Percentiles rank a stretch among this genome's conserved stretches.
Evolutionary conservation across 768 basidiomycete genomes (phyloP).

Genomic region (Leucosporidium creatinivorum): DNA sequence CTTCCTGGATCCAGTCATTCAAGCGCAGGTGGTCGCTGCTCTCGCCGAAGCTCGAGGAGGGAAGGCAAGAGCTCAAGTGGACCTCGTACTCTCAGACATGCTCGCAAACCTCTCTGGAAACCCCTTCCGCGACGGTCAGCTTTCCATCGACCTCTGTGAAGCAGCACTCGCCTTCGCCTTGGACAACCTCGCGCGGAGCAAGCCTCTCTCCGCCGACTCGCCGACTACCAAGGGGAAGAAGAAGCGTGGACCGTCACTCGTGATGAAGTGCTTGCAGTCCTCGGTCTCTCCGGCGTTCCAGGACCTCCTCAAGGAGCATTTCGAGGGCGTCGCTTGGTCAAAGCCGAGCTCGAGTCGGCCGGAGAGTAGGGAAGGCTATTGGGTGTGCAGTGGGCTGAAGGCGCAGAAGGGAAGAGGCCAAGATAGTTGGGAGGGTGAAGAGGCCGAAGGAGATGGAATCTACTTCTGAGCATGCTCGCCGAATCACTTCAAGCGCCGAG

Average conservation of each 20-base stretch:
- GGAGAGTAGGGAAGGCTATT: constrained; percentile 77
- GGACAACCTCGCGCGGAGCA: constrained; percentile 39
- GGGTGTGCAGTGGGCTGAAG: constrained; percentile 65
- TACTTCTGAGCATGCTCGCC: no score
- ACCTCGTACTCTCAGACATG: constrained; percentile 85
- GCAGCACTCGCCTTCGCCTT: constrained; percentile 64
- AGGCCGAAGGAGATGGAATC: no score
- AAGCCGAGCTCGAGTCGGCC: constrained; percentile 77
- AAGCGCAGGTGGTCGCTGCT: constrained; percentile 45
- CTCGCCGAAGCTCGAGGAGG: constrained; percentile 15
- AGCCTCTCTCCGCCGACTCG: constrained; percentile 51
- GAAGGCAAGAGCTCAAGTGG: constrained; percentile 47
- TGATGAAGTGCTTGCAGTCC: constrained; percentile 16
- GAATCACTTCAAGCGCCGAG: no score
- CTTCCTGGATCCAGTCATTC: constrained; percentile 59
- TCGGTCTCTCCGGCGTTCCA: constrained; percentile 24
- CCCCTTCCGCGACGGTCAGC: constrained; percentile 55
- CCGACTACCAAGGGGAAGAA: constrained; percentile 52
- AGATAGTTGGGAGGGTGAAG: no score
- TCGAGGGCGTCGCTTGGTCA: constrained; percentile 58
- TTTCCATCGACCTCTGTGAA: constrained; percentile 63
- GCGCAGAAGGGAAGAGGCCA: not conserved
- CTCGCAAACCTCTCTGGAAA: constrained; percentile 76
- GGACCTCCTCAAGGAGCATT: constrained; percentile 55
- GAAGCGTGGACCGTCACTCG: constrained; percentile 5